These are phyloP conservation scores for Salvia hispanica DNA, from an alignment of 257 asterid species.

Conservation along the genomic window DNA sequence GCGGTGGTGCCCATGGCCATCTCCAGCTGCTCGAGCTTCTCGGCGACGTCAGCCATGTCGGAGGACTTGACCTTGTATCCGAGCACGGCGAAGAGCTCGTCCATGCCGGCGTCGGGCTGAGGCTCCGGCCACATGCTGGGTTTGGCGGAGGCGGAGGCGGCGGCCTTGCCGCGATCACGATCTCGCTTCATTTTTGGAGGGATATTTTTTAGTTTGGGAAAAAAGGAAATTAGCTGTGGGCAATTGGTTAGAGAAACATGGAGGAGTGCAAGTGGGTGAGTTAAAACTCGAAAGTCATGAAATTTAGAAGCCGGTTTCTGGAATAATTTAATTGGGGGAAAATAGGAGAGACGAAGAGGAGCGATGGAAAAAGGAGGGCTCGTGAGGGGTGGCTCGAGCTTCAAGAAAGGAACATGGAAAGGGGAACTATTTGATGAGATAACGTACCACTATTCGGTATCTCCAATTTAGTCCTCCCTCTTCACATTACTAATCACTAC, in stretches of 20 bases:
- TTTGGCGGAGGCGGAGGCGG: slow-evolving; percentile 39
- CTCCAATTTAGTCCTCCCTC: too few species aligned
- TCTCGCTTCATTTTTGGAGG: slow-evolving; percentile 60
- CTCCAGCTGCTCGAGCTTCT: slow-evolving; percentile 74
- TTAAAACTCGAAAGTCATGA: slow-evolving; percentile 34
- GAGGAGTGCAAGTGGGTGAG: slow-evolving; percentile 56
- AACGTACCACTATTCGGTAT: not conserved
- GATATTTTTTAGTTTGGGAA: slow-evolving; percentile 8
- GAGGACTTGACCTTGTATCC: slow-evolving; percentile 80
- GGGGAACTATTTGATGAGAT: slow-evolving; percentile 41
- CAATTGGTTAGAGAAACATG: slow-evolving; percentile 59
- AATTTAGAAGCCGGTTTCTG: slow-evolving; percentile 41
- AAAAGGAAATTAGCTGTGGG: slow-evolving; percentile 17
- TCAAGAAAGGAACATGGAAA: slow-evolving; percentile 64
- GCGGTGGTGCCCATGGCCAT: slow-evolving; percentile 62
- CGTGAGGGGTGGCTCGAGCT: slow-evolving; percentile 68
- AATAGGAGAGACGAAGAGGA: slow-evolving; percentile 10
- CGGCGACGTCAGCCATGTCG: slow-evolving; percentile 84
- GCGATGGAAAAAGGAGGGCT: slow-evolving; percentile 35
- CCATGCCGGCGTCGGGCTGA: slow-evolving; percentile 67
- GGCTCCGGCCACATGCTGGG: slow-evolving; percentile 58
- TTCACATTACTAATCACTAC: too few species aligned
- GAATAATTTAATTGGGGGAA: slow-evolving; percentile 10
- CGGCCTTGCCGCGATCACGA: slow-evolving; percentile 55
- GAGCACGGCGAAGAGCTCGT: slow-evolving; percentile 73